Evolutionary conservation across 495 filamentous ascomycete species (phyloP), one percentile per base, ranked within the genome.

Genomic region (Neurospora sp.): DNA sequence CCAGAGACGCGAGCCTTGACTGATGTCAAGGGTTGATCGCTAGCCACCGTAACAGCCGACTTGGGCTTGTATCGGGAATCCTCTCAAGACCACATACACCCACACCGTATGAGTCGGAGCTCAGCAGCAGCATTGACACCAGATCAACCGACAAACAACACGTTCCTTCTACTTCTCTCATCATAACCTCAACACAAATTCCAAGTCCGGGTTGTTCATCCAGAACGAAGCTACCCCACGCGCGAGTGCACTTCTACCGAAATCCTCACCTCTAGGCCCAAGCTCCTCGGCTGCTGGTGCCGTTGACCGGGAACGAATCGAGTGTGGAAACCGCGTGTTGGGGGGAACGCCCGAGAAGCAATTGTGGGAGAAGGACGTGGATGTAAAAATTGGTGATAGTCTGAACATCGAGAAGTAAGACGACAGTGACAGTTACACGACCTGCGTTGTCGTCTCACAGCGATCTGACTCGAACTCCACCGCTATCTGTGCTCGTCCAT

Each of bases 41-140:
- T 9, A 42, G 41, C 35, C 72, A 68, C 68, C 70, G 41, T 68
- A 42, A 73, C 68, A 74, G 61, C 76, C 73, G 71, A 40, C 70
- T 61, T 69, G 76, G 75, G 40, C 68, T 79, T 48, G 75, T 75
- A 40, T 81, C 77, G 27, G 78, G 79, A 69, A 80, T 74, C 61
- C 53, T 61, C 53, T 77, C 71, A 41, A 39, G 35, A 69, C 74
- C 72, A n/a, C 69, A 68, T 41, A 69, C 75, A 18, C 71, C 71
- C 69, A 72, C 72, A 70, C 73, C 77, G 59, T 53, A 72, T 69
- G 74, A 77, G 73, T 69, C 71, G 18, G 70, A 76, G 20, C 70
- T 76, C 48, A 72, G 61, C 75, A 71, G 73, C 72, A 69, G 38
- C 39, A 46, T 76, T 44, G 68, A 71, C 72, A 68, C 76, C 68